Evolutionary conservation across 805 yeast genomes (phyloP), one percentile per base, ranked within the genome.

Genomic region (Saccharomyces eubayanus): DNA sequence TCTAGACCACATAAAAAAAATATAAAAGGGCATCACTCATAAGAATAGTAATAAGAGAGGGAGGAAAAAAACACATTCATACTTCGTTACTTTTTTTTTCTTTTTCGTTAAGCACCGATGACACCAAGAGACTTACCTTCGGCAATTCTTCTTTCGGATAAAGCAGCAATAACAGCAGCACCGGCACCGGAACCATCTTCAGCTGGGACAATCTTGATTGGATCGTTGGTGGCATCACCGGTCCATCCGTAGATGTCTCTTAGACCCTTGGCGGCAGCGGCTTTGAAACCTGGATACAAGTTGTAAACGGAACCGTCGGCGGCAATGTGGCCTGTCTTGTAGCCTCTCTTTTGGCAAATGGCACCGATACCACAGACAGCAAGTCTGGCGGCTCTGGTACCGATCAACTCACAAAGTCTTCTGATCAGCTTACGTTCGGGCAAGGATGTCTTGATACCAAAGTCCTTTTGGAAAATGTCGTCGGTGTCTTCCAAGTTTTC

Each of bases 141-240:
- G 60, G 75, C 77, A 65, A 85, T 76, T 76, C 99, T 85, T 71
- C 82, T 78, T 71, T 86, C 82, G 54, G 98, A 86, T 72, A 92
- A 80, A 47, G 98, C 97, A 53, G 99, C 98, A 74, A 94, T 92
- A 64, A 92, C 81, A 51, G 98, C 99, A 53, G 99, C 99, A 69
- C 99, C 99, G 49, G 89, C 97, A 76, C 98, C 98, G 41, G 94
- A 86, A 64, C 99, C 99, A 75, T 94, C 99, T 75, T 92, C 97
- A 60, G 99, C 98, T 55, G 95, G 87, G 45, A 85, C 88, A 62
- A 91, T 83, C 59, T 78, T 74, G 66, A 94, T 84, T 59, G 98
- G 98, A 71, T 89, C 89, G 46, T 71, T 69, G 49, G 72, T 70
- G 50, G 69, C 68, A 57, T 67, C 72, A 41, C 73, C 68, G 31